These are phyloP conservation scores for Paramyrothecium roridum DNA, from an alignment of 2,329 filamentous ascomycete species.

Conservation along the genomic window DNA sequence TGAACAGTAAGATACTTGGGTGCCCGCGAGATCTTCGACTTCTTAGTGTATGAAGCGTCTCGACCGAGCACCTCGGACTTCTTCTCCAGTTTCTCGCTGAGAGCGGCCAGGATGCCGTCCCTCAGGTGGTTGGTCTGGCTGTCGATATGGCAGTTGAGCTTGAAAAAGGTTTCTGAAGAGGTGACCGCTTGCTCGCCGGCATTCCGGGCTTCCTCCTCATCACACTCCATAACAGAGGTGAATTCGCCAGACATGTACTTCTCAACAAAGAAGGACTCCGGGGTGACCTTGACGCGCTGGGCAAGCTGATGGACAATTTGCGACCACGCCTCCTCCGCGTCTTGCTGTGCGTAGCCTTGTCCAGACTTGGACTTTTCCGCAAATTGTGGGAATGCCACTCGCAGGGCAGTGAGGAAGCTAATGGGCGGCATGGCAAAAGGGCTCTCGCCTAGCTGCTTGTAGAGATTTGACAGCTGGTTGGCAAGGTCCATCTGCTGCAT, in stretches of 20 bases:
- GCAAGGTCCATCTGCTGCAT: slow-evolving; percentile 64
- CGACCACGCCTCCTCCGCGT: slow-evolving; percentile 97
- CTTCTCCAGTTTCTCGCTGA: slow-evolving; percentile 92
- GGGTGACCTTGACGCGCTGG: slow-evolving; percentile 59
- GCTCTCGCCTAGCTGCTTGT: slow-evolving; percentile 85
- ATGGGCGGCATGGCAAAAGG: slow-evolving; percentile 83
- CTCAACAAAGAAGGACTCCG: slow-evolving; percentile 73
- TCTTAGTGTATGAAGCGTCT: slow-evolving; percentile 84
- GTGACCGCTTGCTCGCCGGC: slow-evolving; percentile 67
- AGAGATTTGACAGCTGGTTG: slow-evolving; percentile 74
- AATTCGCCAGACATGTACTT: slow-evolving; percentile 87
- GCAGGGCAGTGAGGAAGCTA: slow-evolving; percentile 77
- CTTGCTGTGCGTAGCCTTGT: slow-evolving; percentile 90
- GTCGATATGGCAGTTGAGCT: slow-evolving; percentile 95
- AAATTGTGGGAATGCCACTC: slow-evolving; percentile 84
- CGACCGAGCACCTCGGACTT: slow-evolving; percentile 72
- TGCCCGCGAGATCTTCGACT: slow-evolving; percentile 81
- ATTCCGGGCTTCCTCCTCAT: slow-evolving; percentile 74
- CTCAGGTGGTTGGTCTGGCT: slow-evolving; percentile 82
- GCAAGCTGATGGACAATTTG: slow-evolving; percentile 85
- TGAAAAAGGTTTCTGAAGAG: slow-evolving; percentile 75
- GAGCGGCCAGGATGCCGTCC: slow-evolving; percentile 78
- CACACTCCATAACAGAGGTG: slow-evolving; percentile 74
- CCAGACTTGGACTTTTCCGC: slow-evolving; percentile 82
- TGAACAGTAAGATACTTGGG: slow-evolving; percentile 96